Evolutionary conservation across 2,329 filamentous ascomycete genomes (phyloP), one percentile per base, ranked within the genome.

Genomic region (Fusarium camptoceras): DNA sequence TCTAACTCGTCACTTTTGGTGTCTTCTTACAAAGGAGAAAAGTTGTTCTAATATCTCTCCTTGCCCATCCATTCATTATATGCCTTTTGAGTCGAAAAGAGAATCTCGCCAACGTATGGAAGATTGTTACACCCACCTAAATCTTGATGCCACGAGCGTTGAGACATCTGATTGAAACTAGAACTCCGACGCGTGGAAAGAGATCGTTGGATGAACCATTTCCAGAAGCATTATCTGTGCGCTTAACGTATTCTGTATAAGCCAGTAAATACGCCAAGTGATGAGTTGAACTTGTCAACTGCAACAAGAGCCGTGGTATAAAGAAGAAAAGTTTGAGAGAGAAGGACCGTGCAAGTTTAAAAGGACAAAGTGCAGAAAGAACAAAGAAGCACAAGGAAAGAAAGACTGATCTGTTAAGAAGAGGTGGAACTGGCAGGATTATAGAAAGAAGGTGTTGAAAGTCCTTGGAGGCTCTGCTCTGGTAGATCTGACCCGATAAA

Each of bases 251-350:
- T 51, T 53, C 18, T n/a, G 22, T 25, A 41, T 31, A 54, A 54
- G 55, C 42, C 22, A 67, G 57, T 46, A 34, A 37, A 68, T 57
- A 34, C n/a, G 27, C 10, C 10, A 31, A 31, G 49, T 20, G 58
- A 56, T 34, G 54, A 42, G 31, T 37, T 27, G 27, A 55, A 42
- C 43, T 24, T 18, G 30, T 34, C 28, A 55, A 39, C 8, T 22
- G 41, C 25, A 55, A 25, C 53, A 55, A 59, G 41, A 27, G 20
- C 25, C 43, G 27, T 43, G 42, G n/a, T 24, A 18, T 11, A 31
- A 39, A 56, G 50, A 25, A 30, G 18, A 28, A 27, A 43, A 30
- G 20, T 14, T 11, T 14, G 44, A 44, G 6, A 43, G 27, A 34
- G 31, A 18, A 34, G 16, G 11, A 10, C 9, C 12, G 14, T 24